Evolutionary conservation across 2,329 filamentous ascomycete species (phyloP), one percentile per base, ranked within the genome.

Genomic region (Aspergillus aculeatinus): DNA sequence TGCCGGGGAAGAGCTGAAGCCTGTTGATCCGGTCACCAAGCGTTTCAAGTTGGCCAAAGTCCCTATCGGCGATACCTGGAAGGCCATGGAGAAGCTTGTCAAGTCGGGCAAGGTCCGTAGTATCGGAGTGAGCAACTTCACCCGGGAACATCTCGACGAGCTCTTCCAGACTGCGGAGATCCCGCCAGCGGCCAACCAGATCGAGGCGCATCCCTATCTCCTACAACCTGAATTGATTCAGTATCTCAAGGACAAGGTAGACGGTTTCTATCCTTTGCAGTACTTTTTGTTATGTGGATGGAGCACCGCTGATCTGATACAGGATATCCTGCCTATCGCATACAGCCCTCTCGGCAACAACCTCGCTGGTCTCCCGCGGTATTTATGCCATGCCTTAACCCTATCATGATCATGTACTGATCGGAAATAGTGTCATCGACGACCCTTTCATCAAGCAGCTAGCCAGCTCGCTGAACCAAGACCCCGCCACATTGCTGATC

Each of bases 201-300:
- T 89, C 65, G 87, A 89, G 69, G 84, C 85, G 48, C 86, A 89
- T 69, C 85, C 87, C 0, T 89, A 87, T 70, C 77, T 89, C 2
- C 86, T 88, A 66, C 87, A 85, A 65, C 74, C 76, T 0, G 75
- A 80, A 4, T 75, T 89, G 7, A 69, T 85, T 2, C 73, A 79
- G 11, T 85, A 80, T 69, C 82, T 82, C 72, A 75, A 82, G 47
- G 73, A 77, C 42, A 81, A 86, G 65, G 80, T 80, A 58, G 84
- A 57, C n/a, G 39, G n/a, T n/a, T 16, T 3, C 4, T 6, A 3
- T 1, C 3, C 2, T 25, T 2, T 23, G 23, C 23, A 23, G 23
- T 4, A 23, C 23, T 6, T 25, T 5, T 23, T 48, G 2, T 0
- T 21, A 16, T 5, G 14, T 21, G 10, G 23, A 12, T 33, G 3